Evolutionary conservation across 2,329 filamentous ascomycete species (phyloP), one percentile per base, ranked within the genome.

Genomic region (Alternaria dauci): DNA sequence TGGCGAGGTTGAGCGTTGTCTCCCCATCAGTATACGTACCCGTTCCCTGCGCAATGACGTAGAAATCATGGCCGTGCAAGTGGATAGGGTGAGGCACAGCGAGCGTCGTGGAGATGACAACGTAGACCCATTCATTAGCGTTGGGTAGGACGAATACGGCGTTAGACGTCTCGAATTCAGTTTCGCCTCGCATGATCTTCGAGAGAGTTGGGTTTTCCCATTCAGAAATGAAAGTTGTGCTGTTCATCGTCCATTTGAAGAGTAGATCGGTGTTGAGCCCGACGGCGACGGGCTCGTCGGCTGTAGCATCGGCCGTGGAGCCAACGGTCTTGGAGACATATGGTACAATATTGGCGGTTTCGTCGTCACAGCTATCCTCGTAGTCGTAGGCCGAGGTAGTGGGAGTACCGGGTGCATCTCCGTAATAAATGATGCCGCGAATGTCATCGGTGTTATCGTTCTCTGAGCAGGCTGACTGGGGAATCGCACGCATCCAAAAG

Each of bases 161-260:
- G 30, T 77, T 75, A 1, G 65, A 71, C 9, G 73, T 70, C 4
- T 61, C 67, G 53, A 72, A 79, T 0, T 77, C 69, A 6, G 72
- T 75, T 47, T 71, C 68, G 36, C 76, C 73, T 26, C 75, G 65
- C 16, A 77, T 38, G 32, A 82, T 70, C 48, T 76, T 72, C 11
- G 72, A 58, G 0, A 81, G 69, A 0, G 80, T 81, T 0, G 80
- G 80, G 47, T 81, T 67, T 3, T 55, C 65, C 76, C 78, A 82
- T 7, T 80, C 69, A 7, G 75, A 70, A 1, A 72, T 41, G 71
- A 82, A 79, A 16, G 76, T 77, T 1, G 75, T 79, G 60, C 75
- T 78, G 56, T 77, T 76, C 9, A 82, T 66, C 43, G 71, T 76
- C 80, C 80, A 82, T 12, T 77, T 75, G 73, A 77, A 80, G 9